These are phyloP conservation scores for Irpex sp. DNA, from an alignment of 1,284 basidiomycete genomes.

Conservation along the genomic window DNA sequence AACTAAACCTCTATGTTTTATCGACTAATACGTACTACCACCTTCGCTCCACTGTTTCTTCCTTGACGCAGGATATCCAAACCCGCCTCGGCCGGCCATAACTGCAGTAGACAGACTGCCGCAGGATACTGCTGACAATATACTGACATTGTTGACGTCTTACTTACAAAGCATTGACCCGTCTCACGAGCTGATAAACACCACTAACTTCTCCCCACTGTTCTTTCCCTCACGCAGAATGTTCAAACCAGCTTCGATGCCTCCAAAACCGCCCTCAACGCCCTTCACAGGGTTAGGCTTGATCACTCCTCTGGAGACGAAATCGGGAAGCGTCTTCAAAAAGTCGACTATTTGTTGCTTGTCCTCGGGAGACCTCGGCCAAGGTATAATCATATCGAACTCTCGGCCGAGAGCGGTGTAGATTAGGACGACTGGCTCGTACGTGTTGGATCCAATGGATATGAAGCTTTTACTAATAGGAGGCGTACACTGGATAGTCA, in stretches of 20 bases:
- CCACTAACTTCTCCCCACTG: slow-evolving; percentile 25
- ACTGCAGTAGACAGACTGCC: too few relatives aligned
- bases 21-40: too few relatives aligned
- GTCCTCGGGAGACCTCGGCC: slow-evolving; percentile 16
- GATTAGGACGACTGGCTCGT: slow-evolving; percentile 13
- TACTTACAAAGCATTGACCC: too few relatives aligned
- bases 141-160: too few relatives aligned
- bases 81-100: too few relatives aligned
- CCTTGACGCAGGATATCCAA: too few relatives aligned
- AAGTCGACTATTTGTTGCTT: slow-evolving; percentile 20
- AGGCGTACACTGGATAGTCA: not conserved
- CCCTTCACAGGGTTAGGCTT: slow-evolving; percentile 20
- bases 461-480: too few relatives aligned
- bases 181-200: not conserved
- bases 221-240: slow-evolving; percentile 22
- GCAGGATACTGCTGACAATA: too few relatives aligned
- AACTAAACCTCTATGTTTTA: too few relatives aligned
- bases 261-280: slow-evolving; percentile 20
- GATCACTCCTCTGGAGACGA: slow-evolving; percentile 16
- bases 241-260: slow-evolving; percentile 20
- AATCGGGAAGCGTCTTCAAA: slow-evolving; percentile 19
- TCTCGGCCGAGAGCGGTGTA: slow-evolving; percentile 21
- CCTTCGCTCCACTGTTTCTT: too few relatives aligned
- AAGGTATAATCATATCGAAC: slow-evolving; percentile 9
- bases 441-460: too few relatives aligned